A percentile compares a stretch with the other conserved stretches of the same genome.
Evolutionary conservation across 768 basidiomycete species (phyloP).

Genomic region (Glaciozyma martinii): DNA sequence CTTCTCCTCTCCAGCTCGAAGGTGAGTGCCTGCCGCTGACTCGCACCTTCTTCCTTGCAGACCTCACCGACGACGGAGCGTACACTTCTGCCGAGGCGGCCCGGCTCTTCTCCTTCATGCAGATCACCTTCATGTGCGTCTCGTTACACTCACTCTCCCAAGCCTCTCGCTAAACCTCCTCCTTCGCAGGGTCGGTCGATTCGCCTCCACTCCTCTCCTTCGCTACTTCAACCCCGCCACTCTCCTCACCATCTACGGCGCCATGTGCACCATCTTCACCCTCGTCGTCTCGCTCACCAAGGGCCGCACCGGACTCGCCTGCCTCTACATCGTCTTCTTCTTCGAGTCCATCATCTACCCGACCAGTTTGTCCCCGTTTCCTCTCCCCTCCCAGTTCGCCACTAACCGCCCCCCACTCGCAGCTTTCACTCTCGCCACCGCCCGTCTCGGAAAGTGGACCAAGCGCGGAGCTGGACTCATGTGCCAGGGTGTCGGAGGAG

Average conservation of each 20-base stretch:
- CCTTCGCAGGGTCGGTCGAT: conserved; percentile 33
- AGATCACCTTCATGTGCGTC: conserved; percentile 21
- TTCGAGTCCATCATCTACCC: conserved; percentile 31
- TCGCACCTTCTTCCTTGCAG: background rate
- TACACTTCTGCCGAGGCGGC: conserved; percentile 27
- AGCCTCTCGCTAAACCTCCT: conserved; percentile 24
- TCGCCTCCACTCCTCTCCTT: conserved; percentile 21
- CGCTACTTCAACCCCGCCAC: conserved; percentile 30
- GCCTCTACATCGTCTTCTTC: conserved; percentile 37
- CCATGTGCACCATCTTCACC: conserved; percentile 31
- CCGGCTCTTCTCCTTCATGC: conserved; percentile 21
- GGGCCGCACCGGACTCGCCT: conserved; percentile 31
- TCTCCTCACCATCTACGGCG: conserved; percentile 27
- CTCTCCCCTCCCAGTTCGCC: background rate
- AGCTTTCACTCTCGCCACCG: conserved; percentile 24
- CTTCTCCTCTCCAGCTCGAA: background rate
- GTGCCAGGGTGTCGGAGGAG: conserved; percentile 37
- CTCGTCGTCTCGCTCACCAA: conserved; percentile 32
- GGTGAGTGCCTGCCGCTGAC: too few relatives aligned
- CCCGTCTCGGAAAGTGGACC: conserved; percentile 15
- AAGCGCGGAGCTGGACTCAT: conserved; percentile 39
- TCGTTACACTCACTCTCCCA: too few relatives aligned
- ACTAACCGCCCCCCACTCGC: conserved; percentile 32
- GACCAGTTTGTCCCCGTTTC: background rate
- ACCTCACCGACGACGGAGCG: background rate